These are phyloP conservation scores for Hygrocybe coccinea DNA, from an alignment of 768 basidiomycete genomes.

Conservation along the genomic window DNA sequence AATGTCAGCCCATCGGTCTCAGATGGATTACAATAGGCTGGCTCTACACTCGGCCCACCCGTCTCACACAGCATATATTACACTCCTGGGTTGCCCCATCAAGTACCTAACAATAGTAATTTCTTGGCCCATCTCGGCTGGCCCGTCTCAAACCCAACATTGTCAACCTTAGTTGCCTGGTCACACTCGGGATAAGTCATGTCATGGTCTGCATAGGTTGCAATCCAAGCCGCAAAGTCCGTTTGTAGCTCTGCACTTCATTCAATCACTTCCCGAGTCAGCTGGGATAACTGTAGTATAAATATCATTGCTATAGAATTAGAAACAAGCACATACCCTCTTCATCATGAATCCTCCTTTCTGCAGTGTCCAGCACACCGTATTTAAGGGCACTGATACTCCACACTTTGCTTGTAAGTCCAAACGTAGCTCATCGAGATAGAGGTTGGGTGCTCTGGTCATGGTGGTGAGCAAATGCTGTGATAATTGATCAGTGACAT, in stretches of 20 bases:
- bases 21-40: too few relatives aligned
- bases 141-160: constrained; percentile 9
- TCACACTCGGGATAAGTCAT: constrained; percentile 29
- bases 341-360: constrained; percentile 18
- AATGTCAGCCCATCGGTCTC: too few relatives aligned
- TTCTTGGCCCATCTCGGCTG: too few relatives aligned
- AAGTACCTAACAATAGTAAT: too few relatives aligned
- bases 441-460: neutral
- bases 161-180: too few relatives aligned
- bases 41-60: too few relatives aligned
- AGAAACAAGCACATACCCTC: constrained; percentile 10
- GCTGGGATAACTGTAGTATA: neutral
- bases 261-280: constrained; percentile 1
- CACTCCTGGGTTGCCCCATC: too few relatives aligned
- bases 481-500: neutral
- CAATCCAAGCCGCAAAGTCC: neutral
- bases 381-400: constrained; percentile 5
- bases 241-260: constrained; percentile 5
- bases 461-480: neutral
- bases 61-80: too few relatives aligned
- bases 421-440: constrained; percentile 1
- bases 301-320: neutral
- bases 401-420: constrained; percentile 2
- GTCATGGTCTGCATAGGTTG: constrained; percentile 18
- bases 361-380: constrained; percentile 14